Evolutionary conservation across 2,329 filamentous ascomycete species (phyloP), one percentile per base, ranked within the genome.

Genomic region (Monosporascus sp.): DNA sequence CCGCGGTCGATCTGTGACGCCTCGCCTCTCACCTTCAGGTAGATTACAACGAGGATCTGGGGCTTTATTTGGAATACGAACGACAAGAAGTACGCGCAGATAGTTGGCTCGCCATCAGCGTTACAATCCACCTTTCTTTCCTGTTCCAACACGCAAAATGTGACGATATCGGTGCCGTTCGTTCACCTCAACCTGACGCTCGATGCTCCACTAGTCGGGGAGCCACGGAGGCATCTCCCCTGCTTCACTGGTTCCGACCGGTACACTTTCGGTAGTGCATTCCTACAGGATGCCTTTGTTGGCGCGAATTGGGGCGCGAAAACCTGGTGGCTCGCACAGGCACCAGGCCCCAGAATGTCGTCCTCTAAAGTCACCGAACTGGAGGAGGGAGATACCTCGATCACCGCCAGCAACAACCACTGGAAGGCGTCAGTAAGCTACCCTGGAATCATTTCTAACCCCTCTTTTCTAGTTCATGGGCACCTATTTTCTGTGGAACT

Each of bases 251-350:
- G 63, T 6, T 56, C 55, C 2, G 49, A 54, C 1, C 22, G 45
- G 5, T 71, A 70, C 54, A 63, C 61, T 2, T 68, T 78, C 2
- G 75, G 76, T 1, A 69, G 73, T 18, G 71, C 72, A 1, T 77
- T 77, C 55, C 63, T 78, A 1, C 75, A 78, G 55, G 74, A 75
- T 27, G 73, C 75, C 4, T 78, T 77, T 44, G 52, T 77, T 0
- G 73, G 69, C 4, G 70, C 68, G 6, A 72, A 75, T 54, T 75
- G 70, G 68, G 62, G 64, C 18, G 41, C 56, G 0, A 63, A 65
- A 22, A 65, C 58, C 17, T 67, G 65, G 62, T 75, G 69, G 64
- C 61, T 75, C 8, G 73, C 66, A 5, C 72, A 75, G 51, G 72
- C 71, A 5, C 72, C 72, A 1, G 72, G 72, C 0, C 73, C 72